Percentiles rank a stretch among this genome's conserved stretches.
Evolutionary conservation across 768 basidiomycete genomes (phyloP).

Genomic region (Rhodotorula toruloides): DNA sequence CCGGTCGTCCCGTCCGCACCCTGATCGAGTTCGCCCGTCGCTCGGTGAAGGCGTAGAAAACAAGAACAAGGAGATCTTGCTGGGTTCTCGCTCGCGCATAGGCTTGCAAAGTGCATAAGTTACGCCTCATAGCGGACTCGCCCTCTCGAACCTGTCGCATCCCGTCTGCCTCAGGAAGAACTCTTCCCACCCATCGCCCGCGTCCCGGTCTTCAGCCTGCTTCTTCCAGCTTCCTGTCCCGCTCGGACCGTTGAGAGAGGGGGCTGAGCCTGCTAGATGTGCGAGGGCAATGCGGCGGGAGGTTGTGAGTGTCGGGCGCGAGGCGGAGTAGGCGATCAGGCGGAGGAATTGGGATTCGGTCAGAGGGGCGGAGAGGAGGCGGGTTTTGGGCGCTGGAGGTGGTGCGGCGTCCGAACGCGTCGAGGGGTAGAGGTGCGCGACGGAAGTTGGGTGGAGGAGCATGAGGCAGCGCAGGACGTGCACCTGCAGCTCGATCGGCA

Average conservation of each 20-base stretch:
- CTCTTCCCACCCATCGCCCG: conserved; percentile 24
- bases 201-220: neutral
- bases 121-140: conserved; percentile 51
- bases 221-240: neutral
- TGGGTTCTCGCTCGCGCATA: too few species aligned
- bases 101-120: too few species aligned
- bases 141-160: conserved; percentile 30
- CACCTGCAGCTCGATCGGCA: conserved; percentile 33
- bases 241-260: neutral
- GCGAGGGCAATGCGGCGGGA: conserved; percentile 13
- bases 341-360: conserved; percentile 30
- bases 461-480: conserved; percentile 30
- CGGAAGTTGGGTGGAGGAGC: conserved; percentile 11
- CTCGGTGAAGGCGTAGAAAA: conserved; percentile 48
- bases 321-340: conserved; percentile 20
- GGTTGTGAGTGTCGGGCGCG: neutral
- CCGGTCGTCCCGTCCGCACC: conserved; percentile 15
- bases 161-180: conserved; percentile 11
- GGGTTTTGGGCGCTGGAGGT: accelerated
- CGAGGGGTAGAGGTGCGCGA: conserved; percentile 15
- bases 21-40: conserved; percentile 31
- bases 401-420: neutral
- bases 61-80: neutral
- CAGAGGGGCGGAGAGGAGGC: conserved; percentile 11
- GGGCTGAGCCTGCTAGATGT: neutral